Conservation (phyloP, 495 filamentous ascomycete species). For the Hypoxylon fragiforme region DNA sequence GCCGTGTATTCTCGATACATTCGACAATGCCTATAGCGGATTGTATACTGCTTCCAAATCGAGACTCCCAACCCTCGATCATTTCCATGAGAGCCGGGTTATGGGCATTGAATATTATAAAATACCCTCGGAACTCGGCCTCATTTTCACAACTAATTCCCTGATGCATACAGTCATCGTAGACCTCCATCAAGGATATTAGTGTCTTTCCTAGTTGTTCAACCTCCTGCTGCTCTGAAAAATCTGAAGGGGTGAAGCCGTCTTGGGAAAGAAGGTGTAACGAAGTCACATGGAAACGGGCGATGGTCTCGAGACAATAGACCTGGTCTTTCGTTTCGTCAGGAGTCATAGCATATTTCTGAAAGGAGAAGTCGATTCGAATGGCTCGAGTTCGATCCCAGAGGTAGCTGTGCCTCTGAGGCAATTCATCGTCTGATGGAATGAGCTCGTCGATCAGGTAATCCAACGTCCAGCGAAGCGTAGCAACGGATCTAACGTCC, state of each 20-base stretch:
- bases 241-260: slow-evolving; percentile 66
- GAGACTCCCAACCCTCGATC: slow-evolving; percentile 76
- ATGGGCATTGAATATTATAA: slow-evolving; percentile 79
- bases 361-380: slow-evolving; percentile 87
- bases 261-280: slow-evolving; percentile 78
- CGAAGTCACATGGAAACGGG: slow-evolving; percentile 86
- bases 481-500: slow-evolving; percentile 80
- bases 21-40: slow-evolving; percentile 49
- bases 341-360: slow-evolving; percentile 66
- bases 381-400: slow-evolving; percentile 94
- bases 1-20: slow-evolving; percentile 60
- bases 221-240: slow-evolving; percentile 84
- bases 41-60: slow-evolving; percentile 62
- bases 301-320: slow-evolving; percentile 84
- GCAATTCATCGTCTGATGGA: slow-evolving; percentile 62
- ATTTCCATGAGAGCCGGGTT: slow-evolving; percentile 75
- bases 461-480: slow-evolving; percentile 74
- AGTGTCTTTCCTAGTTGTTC: slow-evolving; percentile 90
- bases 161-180: slow-evolving; percentile 68
- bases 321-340: slow-evolving; percentile 70
- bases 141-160: slow-evolving; percentile 66
- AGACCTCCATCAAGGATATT: slow-evolving; percentile 84
- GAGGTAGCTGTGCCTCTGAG: slow-evolving; percentile 78
- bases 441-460: slow-evolving; percentile 82
- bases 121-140: slow-evolving; percentile 87